These are phyloP conservation scores for Periconia sp. DNA, from an alignment of 2,329 filamentous ascomycete species.

Conservation along the genomic window DNA sequence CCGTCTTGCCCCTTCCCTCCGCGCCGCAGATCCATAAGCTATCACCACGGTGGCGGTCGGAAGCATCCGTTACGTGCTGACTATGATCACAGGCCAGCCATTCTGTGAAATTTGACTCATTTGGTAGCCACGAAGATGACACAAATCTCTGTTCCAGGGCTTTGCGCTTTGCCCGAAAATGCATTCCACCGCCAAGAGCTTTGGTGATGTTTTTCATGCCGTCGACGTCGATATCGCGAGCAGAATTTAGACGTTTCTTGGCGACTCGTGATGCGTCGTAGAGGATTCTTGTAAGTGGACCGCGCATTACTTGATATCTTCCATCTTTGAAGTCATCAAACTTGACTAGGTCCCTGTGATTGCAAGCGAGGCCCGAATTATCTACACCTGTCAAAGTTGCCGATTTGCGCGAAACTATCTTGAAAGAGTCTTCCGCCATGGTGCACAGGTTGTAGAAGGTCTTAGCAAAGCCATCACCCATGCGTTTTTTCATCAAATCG, in stretches of 20 bases:
- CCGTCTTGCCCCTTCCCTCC: conserved; percentile 11
- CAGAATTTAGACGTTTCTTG: background rate
- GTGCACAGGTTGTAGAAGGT: too few species aligned
- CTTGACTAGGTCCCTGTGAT: conserved; percentile 13
- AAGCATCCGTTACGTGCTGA: background rate
- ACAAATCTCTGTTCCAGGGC: too few species aligned
- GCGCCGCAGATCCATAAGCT: conserved; percentile 7
- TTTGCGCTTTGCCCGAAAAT: too few species aligned
- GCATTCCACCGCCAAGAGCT: background rate
- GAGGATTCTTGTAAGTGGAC: background rate
- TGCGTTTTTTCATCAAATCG: conserved; percentile 4
- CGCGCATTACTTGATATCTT: background rate
- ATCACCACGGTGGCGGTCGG: background rate
- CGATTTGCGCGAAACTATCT: conserved; percentile 3
- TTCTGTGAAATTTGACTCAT: too few species aligned
- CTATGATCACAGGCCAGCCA: too few species aligned
- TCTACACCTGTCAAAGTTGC: conserved; percentile 2
- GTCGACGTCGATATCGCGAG: background rate
- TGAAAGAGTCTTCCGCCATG: too few species aligned
- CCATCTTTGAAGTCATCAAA: conserved; percentile 7
- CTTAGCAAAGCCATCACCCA: too few species aligned
- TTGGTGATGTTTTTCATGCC: background rate
- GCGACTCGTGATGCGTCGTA: background rate
- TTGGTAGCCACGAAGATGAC: too few species aligned
- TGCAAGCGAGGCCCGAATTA: conserved; percentile 6